These are phyloP conservation scores for Austroboletus rostrupii DNA, from an alignment of 1,284 basidiomycete species.

Conservation along the genomic window DNA sequence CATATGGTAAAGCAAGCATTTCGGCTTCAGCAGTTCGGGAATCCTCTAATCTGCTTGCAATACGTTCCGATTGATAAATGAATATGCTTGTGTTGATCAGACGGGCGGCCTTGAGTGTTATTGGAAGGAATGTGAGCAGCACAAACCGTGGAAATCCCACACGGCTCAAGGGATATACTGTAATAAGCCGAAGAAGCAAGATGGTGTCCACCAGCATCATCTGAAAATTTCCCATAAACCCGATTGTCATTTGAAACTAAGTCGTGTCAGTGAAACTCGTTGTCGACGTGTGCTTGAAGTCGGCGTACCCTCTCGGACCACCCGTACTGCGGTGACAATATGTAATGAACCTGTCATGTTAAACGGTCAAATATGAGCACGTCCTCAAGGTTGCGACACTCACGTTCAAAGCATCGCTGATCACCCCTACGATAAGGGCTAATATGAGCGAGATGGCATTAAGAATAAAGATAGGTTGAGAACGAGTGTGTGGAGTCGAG, in stretches of 20 bases:
- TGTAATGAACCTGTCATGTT: conserved; percentile 10
- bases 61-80: conserved; percentile 6
- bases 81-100: conserved; percentile 10
- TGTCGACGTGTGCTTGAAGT: background rate
- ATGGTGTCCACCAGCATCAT: conserved; percentile 19
- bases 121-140: conserved; percentile 14
- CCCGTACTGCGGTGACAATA: conserved; percentile 8
- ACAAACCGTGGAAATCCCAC: conserved; percentile 15
- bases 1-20: conserved; percentile 14
- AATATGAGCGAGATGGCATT: conserved; percentile 12
- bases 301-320: conserved; percentile 8
- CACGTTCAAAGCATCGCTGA: conserved; percentile 7
- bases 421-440: conserved; percentile 7
- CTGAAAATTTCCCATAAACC: conserved; percentile 11
- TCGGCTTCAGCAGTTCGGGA: background rate
- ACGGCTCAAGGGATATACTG: conserved; percentile 11
- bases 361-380: background rate
- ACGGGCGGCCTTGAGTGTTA: conserved; percentile 14
- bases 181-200: conserved; percentile 18
- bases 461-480: conserved; percentile 24
- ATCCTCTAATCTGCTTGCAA: background rate
- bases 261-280: background rate
- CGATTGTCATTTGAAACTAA: conserved; percentile 9
- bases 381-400: background rate
- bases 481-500: conserved; percentile 20